Conservation (phyloP, 148 eudicot genomes). For the Beta vulgaris region DNA sequence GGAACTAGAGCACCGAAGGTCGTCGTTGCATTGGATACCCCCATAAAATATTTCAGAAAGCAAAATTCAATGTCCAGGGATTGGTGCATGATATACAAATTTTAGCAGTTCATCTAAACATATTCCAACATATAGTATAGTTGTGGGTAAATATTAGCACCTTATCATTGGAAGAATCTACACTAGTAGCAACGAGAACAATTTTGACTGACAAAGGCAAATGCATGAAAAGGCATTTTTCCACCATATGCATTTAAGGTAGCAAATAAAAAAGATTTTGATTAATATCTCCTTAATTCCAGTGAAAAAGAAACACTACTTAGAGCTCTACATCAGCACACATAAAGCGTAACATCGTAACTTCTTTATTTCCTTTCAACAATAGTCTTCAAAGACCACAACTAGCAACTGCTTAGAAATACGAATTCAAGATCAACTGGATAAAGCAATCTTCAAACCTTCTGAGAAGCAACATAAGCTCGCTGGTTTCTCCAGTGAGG, state of each 20-base stretch:
- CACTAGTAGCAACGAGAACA: neutral
- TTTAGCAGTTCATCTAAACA: neutral
- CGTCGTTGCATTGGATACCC: neutral
- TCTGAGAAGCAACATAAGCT: constrained; percentile 77
- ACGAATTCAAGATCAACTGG: neutral
- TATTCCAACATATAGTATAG: neutral
- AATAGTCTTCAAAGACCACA: neutral
- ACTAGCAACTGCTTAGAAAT: neutral
- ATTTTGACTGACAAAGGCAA: no score
- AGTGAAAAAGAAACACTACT: neutral
- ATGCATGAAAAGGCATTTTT: no score
- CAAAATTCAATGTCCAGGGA: neutral
- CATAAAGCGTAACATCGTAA: neutral
- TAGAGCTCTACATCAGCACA: neutral
- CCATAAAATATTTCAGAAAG: neutral
- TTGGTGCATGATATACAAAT: neutral
- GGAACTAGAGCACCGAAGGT: neutral
- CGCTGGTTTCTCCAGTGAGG: constrained; percentile 88
- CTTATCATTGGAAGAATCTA: neutral
- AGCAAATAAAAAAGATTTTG: no score
- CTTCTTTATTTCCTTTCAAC: neutral
- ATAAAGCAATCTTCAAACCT: no score
- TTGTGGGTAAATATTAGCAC: neutral
- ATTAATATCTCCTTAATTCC: neutral
- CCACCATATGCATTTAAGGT: neutral